A percentile compares a stretch with the other conserved stretches of the same genome.
phyloP scores from a whole-genome alignment of 23 red algal species.

The Agarophyton chilense region DNA sequence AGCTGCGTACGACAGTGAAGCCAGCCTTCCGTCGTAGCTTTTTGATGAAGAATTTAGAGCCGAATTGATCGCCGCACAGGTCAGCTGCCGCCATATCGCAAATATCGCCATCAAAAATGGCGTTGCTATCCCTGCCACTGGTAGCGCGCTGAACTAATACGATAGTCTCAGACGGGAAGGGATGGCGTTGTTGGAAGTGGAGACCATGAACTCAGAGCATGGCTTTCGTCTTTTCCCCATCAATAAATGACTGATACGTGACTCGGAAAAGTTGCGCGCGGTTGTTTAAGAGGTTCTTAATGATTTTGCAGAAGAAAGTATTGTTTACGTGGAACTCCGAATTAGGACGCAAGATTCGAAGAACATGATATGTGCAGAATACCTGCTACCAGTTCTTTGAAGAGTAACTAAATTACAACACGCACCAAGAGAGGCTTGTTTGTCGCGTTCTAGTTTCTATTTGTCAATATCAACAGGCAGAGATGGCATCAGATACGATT shows the following conservation, averaged over 20 bases:
- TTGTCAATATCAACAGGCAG: conserved; percentile 9
- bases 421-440: conserved; percentile 7
- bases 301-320: conserved; percentile 54
- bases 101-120: conserved; percentile 63
- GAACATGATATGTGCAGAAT: not conserved
- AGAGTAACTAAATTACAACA: not conserved
- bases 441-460: conserved; percentile 61
- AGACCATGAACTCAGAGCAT: not conserved
- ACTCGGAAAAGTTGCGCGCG: not conserved
- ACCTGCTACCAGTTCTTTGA: conserved; percentile 33
- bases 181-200: not conserved
- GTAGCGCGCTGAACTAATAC: conserved; percentile 85
- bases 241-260: conserved; percentile 47
- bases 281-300: conserved; percentile 23
- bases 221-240: conserved; percentile 55
- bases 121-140: conserved; percentile 82
- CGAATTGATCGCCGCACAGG: conserved; percentile 82
- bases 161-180: conserved; percentile 56
- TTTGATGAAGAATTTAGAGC: conserved; percentile 80
- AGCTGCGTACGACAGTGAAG: conserved; percentile 85
- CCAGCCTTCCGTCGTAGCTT: conserved; percentile 74
- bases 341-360: conserved; percentile 14
- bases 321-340: conserved; percentile 57
- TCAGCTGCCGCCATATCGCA: conserved; percentile 73
- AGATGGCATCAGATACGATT: conserved; percentile 14